Conservation (phyloP, 2,329 filamentous ascomycete species). For the Bipolaris sorokiniana region DNA sequence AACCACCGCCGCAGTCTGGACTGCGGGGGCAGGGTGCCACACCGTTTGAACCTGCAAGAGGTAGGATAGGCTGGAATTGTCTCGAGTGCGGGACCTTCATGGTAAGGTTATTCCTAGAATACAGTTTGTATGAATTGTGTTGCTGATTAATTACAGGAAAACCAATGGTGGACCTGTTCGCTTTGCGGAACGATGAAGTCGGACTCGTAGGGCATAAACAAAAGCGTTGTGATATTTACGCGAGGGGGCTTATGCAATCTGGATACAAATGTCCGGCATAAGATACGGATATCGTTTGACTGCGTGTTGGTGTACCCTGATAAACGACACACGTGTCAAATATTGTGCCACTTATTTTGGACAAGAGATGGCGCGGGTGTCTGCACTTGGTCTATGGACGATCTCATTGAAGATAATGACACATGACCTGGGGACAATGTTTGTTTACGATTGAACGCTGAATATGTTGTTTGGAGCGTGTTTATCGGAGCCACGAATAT, state of each 20-base stretch:
- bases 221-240: too few relatives aligned
- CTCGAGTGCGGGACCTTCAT: constrained; percentile 65
- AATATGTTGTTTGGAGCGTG: not conserved
- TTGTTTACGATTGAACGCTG: not conserved
- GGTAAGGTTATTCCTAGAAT: constrained; percentile 40
- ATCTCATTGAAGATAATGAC: not conserved
- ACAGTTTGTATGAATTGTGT: not conserved
- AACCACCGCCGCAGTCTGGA: constrained; percentile 39
- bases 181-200: constrained; percentile 65
- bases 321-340: not conserved
- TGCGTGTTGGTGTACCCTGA: not conserved
- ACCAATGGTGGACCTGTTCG: constrained; percentile 68
- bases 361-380: not conserved
- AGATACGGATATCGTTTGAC: not conserved
- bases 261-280: not conserved
- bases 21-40: constrained; percentile 40
- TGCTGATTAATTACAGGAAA: constrained; percentile 41
- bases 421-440: not conserved
- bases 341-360: not conserved
- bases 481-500: not conserved
- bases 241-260: not conserved
- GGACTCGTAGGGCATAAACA: constrained; percentile 28
- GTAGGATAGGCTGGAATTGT: constrained; percentile 66
- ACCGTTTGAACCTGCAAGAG: constrained; percentile 52
- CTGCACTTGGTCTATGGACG: not conserved